These are phyloP conservation scores for Limonium bicolor DNA, from an alignment of 148 eudicot species.

Conservation along the genomic window DNA sequence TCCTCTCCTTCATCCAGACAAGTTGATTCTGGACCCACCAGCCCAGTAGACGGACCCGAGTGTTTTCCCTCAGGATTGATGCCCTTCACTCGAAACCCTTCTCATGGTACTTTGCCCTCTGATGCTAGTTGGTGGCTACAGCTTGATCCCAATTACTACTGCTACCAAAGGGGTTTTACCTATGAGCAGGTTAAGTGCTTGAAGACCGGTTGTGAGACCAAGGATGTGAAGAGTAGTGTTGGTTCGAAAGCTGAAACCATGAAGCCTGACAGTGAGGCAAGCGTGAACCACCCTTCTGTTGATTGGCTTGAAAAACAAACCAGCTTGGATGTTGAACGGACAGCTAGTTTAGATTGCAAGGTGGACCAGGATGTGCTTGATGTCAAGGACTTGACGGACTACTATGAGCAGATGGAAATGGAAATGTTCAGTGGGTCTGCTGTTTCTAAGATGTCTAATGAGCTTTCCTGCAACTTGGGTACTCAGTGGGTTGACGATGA, in stretches of 20 bases:
- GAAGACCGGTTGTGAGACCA: constrained; percentile 18
- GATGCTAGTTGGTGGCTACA: constrained; percentile 89
- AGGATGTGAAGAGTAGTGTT: constrained; percentile 3
- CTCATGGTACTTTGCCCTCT: constrained; percentile 48
- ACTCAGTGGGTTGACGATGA: constrained; percentile 39
- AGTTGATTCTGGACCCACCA: constrained; percentile 26
- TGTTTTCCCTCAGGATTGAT: constrained; percentile 28
- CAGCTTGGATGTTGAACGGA: constrained; percentile 11
- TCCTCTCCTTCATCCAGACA: constrained; percentile 34
- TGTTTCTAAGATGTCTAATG: constrained; percentile 21
- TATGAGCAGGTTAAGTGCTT: constrained; percentile 18
- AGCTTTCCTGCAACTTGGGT: constrained; percentile 26
- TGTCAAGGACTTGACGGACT: constrained; percentile 26
- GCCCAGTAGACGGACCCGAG: constrained; percentile 24
- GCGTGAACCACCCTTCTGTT: constrained; percentile 7
- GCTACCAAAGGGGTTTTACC: constrained; percentile 22
- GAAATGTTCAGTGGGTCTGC: constrained; percentile 29
- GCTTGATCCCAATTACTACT: constrained; percentile 33
- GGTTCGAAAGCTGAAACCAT: constrained; percentile 3
- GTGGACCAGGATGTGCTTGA: constrained; percentile 24
- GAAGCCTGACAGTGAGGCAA: constrained; percentile 11
- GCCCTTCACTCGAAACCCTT: constrained; percentile 31
- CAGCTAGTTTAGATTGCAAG: constrained; percentile 15
- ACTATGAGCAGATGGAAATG: constrained; percentile 37
- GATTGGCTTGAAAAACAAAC: constrained; percentile 17